Conservation (phyloP, 305 asterid genomes). For the Fraxinus albicans region DNA sequence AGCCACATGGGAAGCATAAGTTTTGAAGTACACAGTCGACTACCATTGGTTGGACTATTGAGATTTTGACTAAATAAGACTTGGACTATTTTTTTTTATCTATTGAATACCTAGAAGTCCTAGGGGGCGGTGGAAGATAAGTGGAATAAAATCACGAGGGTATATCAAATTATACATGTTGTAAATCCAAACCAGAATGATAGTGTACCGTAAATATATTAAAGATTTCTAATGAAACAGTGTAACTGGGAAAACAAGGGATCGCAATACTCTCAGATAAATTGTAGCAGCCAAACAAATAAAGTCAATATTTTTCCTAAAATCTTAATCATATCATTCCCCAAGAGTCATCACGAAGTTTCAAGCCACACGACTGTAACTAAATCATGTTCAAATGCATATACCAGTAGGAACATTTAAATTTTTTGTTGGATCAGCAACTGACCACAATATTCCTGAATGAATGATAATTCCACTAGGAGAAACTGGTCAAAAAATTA, state of each 20-base stretch:
- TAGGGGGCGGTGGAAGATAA: not conserved
- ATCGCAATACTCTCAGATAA: not conserved
- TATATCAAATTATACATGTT: not conserved
- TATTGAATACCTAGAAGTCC: not conserved
- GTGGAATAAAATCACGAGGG: not conserved
- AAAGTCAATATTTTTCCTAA: not conserved
- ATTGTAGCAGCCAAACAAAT: not conserved
- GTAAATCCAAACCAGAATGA: not conserved
- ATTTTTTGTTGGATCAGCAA: not conserved
- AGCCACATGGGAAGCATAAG: not conserved
- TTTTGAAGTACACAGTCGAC: conserved; percentile 1
- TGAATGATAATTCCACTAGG: not conserved
- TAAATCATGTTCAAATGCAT: not conserved
- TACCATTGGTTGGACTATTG: not conserved
- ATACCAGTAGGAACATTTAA: not conserved
- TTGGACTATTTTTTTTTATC: not conserved
- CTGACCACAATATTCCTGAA: not conserved
- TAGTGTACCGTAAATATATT: not conserved
- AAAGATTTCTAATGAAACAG: not conserved
- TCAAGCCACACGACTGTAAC: not conserved
- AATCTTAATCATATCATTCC: not conserved
- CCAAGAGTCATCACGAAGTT: not conserved
- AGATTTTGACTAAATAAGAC: not conserved
- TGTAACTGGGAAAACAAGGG: not conserved
- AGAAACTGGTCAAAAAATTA: not conserved